A percentile compares a stretch with the other conserved stretches of the same genome.
phyloP scores from a whole-genome alignment of 108 stramenopile species.

The Nitzschia sp. region DNA sequence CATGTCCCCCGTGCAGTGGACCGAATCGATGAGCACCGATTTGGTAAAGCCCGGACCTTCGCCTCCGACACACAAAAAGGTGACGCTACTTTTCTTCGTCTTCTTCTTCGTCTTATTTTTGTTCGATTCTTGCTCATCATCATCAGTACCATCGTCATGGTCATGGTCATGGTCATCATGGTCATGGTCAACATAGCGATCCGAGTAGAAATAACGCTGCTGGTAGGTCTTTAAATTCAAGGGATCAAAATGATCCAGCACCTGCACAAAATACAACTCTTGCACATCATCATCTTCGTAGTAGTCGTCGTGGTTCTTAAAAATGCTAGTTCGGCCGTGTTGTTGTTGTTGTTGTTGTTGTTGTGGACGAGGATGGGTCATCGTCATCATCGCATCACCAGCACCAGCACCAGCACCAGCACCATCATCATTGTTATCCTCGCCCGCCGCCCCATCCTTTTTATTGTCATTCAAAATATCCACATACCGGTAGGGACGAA shows the following conservation, averaged over 20 bases:
- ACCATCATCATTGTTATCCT: background rate
- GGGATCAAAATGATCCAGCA: slow-evolving; percentile 70
- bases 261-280: slow-evolving; percentile 55
- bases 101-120: too few relatives aligned
- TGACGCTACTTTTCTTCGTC: slow-evolving; percentile 24
- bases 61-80: slow-evolving; percentile 86
- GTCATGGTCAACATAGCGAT: slow-evolving; percentile 29
- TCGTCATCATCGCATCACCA: background rate
- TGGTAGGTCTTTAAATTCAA: slow-evolving; percentile 40
- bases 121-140: background rate
- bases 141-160: too few relatives aligned
- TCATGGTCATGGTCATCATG: too few relatives aligned
- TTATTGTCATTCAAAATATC: slow-evolving; percentile 10
- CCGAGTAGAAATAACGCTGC: slow-evolving; percentile 77
- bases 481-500: slow-evolving; percentile 7
- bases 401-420: too few relatives aligned
- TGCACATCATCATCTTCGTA: slow-evolving; percentile 43
- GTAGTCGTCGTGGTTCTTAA: background rate
- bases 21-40: slow-evolving; percentile 71
- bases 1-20: slow-evolving; percentile 92
- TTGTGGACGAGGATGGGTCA: background rate
- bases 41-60: slow-evolving; percentile 80
- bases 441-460: background rate
- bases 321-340: background rate
- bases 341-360: too few relatives aligned